phyloP scores from a whole-genome alignment of 1,284 basidiomycete genomes.

The Cutaneotrichosporon daszewskae region DNA sequence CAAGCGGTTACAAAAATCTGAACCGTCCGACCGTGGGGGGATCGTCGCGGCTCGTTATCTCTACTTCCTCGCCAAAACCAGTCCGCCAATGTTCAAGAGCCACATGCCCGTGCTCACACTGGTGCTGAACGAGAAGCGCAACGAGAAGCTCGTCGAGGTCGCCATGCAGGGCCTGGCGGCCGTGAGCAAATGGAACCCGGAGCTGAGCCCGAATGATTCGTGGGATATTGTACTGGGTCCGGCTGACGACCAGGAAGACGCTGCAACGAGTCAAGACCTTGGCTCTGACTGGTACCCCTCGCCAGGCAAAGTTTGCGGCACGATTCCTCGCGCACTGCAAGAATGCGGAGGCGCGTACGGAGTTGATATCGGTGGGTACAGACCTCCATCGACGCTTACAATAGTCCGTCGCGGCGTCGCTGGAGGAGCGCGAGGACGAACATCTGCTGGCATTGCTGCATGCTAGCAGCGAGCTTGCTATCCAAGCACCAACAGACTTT shows the following conservation, averaged over 20 bases:
- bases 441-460: constrained; percentile 62
- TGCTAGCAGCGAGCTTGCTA: constrained; percentile 69
- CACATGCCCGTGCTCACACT: constrained; percentile 71
- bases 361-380: constrained; percentile 66
- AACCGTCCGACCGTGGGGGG: constrained; percentile 13
- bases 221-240: constrained; percentile 46
- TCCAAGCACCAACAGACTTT: constrained; percentile 64
- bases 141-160: constrained; percentile 59
- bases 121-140: constrained; percentile 61
- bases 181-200: constrained; percentile 58
- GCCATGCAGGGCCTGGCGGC: constrained; percentile 70
- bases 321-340: constrained; percentile 64
- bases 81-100: constrained; percentile 64
- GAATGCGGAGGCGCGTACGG: constrained; percentile 54
- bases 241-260: constrained; percentile 28
- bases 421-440: constrained; percentile 55
- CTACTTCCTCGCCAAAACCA: constrained; percentile 66
- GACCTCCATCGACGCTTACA: constrained; percentile 18
- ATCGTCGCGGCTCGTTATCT: constrained; percentile 42
- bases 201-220: constrained; percentile 61
- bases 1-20: constrained; percentile 54
- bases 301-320: constrained; percentile 82
- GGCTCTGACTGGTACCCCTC: constrained; percentile 58
- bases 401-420: constrained; percentile 50
- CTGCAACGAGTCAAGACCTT: constrained; percentile 62